phyloP scores from a whole-genome alignment of 176 grass and related monocot species.

The sorghum (Sorghum bicolor) region Sorghum_bicolor_NCBIv3 NC_012871.2:55713501-55714000 shows the following conservation, averaged over 20 bases:
- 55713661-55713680: conserved; percentile 35
- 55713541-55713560: conserved; percentile 27
- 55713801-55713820: conserved; percentile 43
- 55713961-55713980: conserved; percentile 38
- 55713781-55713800: conserved; percentile 48
- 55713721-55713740: background rate
- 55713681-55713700: background rate
- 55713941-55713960: conserved; percentile 27
- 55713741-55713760: background rate
- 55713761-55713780: conserved; percentile 35
- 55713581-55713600: conserved; percentile 28
- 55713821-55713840: conserved; percentile 46
- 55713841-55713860: conserved; percentile 42
- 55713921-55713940: conserved; percentile 14
- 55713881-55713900: background rate
- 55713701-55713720: background rate
- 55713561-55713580: background rate
- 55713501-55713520: background rate
- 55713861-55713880: conserved; percentile 33
- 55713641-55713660: conserved; percentile 32
- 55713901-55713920: background rate
- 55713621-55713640: background rate
- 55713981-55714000: conserved; percentile 42
- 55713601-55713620: conserved; percentile 34
- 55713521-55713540: conserved; percentile 34